Percentiles rank a stretch among this genome's conserved stretches.
phyloP scores from a whole-genome alignment of 2,329 filamentous ascomycete genomes.

The Niveomyces coronatus region DNA sequence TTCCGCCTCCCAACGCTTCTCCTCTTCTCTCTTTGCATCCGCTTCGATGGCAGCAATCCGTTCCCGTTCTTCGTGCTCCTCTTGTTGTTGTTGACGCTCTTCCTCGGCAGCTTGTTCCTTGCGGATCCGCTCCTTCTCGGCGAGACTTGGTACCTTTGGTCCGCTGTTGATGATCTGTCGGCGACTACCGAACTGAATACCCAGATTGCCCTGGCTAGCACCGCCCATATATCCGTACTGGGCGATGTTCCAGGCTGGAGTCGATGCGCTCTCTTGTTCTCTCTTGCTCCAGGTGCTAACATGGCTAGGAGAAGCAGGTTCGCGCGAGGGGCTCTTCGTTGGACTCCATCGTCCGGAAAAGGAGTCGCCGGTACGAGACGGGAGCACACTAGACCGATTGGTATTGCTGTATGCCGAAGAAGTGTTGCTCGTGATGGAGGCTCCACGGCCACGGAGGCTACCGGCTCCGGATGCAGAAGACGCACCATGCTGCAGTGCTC shows the following conservation, averaged over 20 bases:
- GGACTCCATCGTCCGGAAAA: slow-evolving; percentile 50
- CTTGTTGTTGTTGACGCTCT: slow-evolving; percentile 45
- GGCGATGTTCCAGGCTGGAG: slow-evolving; percentile 94
- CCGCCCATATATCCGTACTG: slow-evolving; percentile 99
- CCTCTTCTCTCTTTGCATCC: slow-evolving; percentile 50
- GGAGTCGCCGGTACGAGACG: slow-evolving; percentile 44
- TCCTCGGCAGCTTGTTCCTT: slow-evolving; percentile 48
- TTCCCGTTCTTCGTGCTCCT: slow-evolving; percentile 41
- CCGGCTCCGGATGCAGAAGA: slow-evolving; percentile 33
- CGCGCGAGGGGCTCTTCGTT: slow-evolving; percentile 49
- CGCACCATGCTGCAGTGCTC: slow-evolving; percentile 46
- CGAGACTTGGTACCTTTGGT: slow-evolving; percentile 68
- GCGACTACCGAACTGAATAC: slow-evolving; percentile 82
- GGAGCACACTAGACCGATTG: slow-evolving; percentile 26
- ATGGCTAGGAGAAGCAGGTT: slow-evolving; percentile 39
- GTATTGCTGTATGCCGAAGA: slow-evolving; percentile 38
- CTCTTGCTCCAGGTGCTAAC: slow-evolving; percentile 88
- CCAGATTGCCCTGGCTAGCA: slow-evolving; percentile 89
- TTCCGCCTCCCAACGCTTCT: slow-evolving; percentile 57
- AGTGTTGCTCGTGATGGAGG: slow-evolving; percentile 48
- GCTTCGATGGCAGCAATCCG: slow-evolving; percentile 50
- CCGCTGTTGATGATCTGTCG: slow-evolving; percentile 82
- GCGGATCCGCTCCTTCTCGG: slow-evolving; percentile 68
- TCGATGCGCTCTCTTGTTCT: slow-evolving; percentile 67
- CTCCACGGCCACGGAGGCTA: slow-evolving; percentile 32